Conservation (phyloP, 768 basidiomycete species). For the Leccinum arenicola region DNA sequence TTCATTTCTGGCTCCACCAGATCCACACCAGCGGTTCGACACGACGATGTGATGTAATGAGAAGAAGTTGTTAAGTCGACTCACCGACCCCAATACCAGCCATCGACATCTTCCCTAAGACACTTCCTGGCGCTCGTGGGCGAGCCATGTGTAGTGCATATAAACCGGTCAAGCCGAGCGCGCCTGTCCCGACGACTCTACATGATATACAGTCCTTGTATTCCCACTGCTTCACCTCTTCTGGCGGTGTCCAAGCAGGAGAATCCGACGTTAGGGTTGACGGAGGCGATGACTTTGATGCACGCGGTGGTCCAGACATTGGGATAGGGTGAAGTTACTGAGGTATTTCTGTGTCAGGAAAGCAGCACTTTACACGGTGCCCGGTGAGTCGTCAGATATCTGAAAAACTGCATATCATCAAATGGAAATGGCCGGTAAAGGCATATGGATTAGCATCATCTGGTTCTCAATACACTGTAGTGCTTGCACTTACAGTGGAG, state of each 20-base stretch:
- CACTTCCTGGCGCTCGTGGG: slow-evolving; percentile 56
- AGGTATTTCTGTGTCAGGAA: neutral
- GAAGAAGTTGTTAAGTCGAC: no score
- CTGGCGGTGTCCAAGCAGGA: neutral
- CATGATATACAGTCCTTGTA: slow-evolving; percentile 66
- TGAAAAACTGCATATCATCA: no score
- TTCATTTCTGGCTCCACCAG: neutral
- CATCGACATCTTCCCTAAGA: slow-evolving; percentile 58
- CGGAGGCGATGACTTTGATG: slow-evolving; percentile 1
- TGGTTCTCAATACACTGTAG: no score
- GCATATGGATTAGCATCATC: no score
- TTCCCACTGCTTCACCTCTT: slow-evolving; percentile 11
- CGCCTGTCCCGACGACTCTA: slow-evolving; percentile 62
- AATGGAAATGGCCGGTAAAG: no score
- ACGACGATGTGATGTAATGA: no score
- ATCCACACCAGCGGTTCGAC: neutral
- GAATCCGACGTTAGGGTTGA: slow-evolving; percentile 1
- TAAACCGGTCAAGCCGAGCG: slow-evolving; percentile 58
- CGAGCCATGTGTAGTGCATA: slow-evolving; percentile 70
- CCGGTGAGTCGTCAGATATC: no score
- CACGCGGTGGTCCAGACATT: slow-evolving; percentile 23
- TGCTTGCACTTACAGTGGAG: no score
- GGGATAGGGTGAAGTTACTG: neutral
- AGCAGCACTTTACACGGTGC: no score
- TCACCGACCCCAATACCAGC: slow-evolving; percentile 62